A percentile compares a stretch with the other conserved stretches of the same genome.
phyloP scores from a whole-genome alignment of 495 filamentous ascomycete genomes.

The Bombardia bombarda region DNA sequence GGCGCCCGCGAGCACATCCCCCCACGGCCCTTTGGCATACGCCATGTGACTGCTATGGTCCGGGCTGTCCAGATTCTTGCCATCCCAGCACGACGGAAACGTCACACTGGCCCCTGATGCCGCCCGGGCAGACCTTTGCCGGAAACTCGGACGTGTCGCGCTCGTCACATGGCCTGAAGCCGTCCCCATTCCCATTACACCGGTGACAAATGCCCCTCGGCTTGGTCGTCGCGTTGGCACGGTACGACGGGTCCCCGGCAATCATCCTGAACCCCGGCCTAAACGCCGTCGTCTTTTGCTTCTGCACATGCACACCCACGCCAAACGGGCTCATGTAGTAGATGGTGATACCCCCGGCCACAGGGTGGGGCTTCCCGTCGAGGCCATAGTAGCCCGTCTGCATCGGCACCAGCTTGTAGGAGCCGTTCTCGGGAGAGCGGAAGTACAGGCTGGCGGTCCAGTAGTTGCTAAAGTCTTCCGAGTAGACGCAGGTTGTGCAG shows the following conservation, averaged over 20 bases:
- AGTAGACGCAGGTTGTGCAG: slow-evolving; percentile 13
- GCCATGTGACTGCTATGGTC: slow-evolving; percentile 48
- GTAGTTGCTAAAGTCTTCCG: slow-evolving; percentile 21
- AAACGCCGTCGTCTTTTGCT: slow-evolving; percentile 43
- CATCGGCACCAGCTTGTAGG: slow-evolving; percentile 32
- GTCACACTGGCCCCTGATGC: slow-evolving; percentile 25
- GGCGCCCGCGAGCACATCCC: slow-evolving; percentile 25
- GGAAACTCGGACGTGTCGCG: slow-evolving; percentile 39
- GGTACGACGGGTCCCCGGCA: slow-evolving; percentile 31
- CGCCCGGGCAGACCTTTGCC: slow-evolving; percentile 31
- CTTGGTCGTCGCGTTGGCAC: neutral
- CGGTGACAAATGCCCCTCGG: too few relatives aligned
- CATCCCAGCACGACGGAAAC: slow-evolving; percentile 40
- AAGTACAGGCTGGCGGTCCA: slow-evolving; percentile 41
- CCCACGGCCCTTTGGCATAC: slow-evolving; percentile 26
- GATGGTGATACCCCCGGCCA: slow-evolving; percentile 38
- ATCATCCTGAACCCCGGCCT: slow-evolving; percentile 47
- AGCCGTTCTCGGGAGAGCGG: slow-evolving; percentile 32
- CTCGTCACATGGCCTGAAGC: too few relatives aligned
- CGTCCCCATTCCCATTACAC: too few relatives aligned
- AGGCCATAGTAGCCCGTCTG: slow-evolving; percentile 39
- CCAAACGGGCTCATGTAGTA: slow-evolving; percentile 28
- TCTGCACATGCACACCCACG: slow-evolving; percentile 31
- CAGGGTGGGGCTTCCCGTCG: too few relatives aligned
- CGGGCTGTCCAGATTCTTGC: slow-evolving; percentile 46